A percentile compares a stretch with the other conserved stretches of the same genome.
These are phyloP conservation scores for Perkinsus chesapeaki DNA, from an alignment of 169 alveolate species.

Conservation along the genomic window DNA sequence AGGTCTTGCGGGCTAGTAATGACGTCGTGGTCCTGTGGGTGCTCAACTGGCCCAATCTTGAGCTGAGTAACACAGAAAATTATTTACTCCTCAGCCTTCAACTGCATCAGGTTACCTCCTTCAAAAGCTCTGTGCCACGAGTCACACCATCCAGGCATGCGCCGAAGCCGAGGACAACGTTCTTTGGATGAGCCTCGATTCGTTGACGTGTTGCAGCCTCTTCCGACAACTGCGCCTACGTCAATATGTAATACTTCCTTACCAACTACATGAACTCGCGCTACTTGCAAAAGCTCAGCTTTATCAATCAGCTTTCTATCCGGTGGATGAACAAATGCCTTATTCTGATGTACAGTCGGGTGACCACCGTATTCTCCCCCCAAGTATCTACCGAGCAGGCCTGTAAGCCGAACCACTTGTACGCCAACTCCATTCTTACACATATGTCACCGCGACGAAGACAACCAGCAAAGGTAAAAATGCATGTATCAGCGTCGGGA, in stretches of 20 bases:
- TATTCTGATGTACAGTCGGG: neutral
- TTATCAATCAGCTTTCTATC: neutral
- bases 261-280: too few relatives aligned
- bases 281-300: neutral
- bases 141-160: neutral
- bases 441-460: neutral
- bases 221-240: neutral
- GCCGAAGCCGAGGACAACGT: neutral
- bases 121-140: neutral
- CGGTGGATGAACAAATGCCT: neutral
- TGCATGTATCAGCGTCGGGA: neutral
- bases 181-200: neutral
- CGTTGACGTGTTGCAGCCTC: neutral
- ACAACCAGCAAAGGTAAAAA: neutral
- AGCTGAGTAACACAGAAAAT: neutral
- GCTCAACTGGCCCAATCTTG: neutral
- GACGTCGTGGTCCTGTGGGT: neutral
- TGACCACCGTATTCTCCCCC: neutral
- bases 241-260: neutral
- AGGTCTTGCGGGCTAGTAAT: neutral
- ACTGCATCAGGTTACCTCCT: neutral
- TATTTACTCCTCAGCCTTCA: neutral
- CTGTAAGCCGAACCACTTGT: neutral
- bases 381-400: neutral
- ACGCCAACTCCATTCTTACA: neutral